Percentiles rank a stretch among this genome's conserved stretches.
Evolutionary conservation across 1,284 basidiomycete genomes (phyloP).

Genomic region (Irpex lacteus): DNA sequence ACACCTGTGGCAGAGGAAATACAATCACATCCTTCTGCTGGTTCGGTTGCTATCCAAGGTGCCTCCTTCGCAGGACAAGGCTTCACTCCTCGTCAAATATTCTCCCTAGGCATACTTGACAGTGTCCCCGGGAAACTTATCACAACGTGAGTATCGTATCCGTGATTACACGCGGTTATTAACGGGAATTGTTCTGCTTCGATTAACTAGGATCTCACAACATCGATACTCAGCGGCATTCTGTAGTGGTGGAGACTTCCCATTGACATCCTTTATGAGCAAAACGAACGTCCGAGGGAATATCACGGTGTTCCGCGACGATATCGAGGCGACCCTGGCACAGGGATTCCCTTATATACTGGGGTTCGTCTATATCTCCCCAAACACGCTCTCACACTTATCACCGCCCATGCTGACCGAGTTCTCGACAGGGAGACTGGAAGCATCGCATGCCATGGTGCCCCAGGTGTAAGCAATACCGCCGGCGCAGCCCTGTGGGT

Average conservation of each 20-base stretch:
- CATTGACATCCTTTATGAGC: conserved; percentile 58
- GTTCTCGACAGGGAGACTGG: conserved; percentile 26
- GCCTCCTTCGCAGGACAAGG: conserved; percentile 51
- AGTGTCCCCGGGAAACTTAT: conserved; percentile 32
- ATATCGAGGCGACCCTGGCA: conserved; percentile 45
- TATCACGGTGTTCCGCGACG: conserved; percentile 44
- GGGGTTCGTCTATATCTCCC: conserved; percentile 36
- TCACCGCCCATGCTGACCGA: not conserved
- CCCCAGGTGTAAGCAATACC: conserved; percentile 65
- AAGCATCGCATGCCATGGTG: conserved; percentile 46
- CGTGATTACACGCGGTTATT: too few relatives aligned
- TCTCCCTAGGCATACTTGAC: conserved; percentile 31
- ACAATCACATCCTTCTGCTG: not conserved
- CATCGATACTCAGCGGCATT: conserved; percentile 62
- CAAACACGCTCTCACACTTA: conserved; percentile 14
- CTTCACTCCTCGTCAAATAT: conserved; percentile 57
- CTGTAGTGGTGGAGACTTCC: conserved; percentile 45
- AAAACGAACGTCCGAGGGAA: conserved; percentile 59
- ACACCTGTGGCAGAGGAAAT: conserved; percentile 29
- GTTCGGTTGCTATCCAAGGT: conserved; percentile 47
- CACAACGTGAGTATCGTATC: conserved; percentile 23
- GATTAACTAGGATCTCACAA: conserved; percentile 50
- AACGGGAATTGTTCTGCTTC: not conserved
- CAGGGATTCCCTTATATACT: conserved; percentile 56
- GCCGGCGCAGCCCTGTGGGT: conserved; percentile 71